phyloP scores from a whole-genome alignment of 2,329 filamentous ascomycete species.

The Microdochium nivale region DNA sequence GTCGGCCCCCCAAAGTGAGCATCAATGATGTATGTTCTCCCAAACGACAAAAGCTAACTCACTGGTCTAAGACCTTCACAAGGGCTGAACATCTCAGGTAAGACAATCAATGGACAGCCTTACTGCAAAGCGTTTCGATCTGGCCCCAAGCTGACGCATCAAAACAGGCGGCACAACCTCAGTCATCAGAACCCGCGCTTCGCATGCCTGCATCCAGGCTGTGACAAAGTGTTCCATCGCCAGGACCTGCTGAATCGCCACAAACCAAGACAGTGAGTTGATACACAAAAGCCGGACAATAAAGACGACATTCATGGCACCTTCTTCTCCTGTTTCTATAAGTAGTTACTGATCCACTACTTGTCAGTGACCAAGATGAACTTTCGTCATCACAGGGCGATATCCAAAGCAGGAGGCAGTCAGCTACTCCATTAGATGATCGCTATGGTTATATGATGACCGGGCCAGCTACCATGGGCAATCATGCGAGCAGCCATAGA shows the following conservation, averaged over 20 bases:
- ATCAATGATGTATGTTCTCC: background rate
- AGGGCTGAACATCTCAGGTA: conserved; percentile 55
- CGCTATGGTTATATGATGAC: conserved; percentile 5
- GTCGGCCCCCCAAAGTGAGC: conserved; percentile 41
- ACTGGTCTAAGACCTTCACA: conserved; percentile 43
- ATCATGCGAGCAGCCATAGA: background rate
- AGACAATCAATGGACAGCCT: conserved; percentile 5
- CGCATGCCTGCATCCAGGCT: conserved; percentile 42
- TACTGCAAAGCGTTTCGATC: conserved; percentile 2
- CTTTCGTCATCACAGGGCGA: conserved; percentile 19
- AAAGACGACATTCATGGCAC: background rate
- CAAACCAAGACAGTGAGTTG: conserved; percentile 38
- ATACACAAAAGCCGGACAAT: too few species aligned
- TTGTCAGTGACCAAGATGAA: conserved; percentile 34
- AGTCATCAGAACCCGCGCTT: conserved; percentile 47
- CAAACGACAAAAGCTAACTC: background rate
- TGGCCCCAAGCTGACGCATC: conserved; percentile 13
- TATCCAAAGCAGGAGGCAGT: conserved; percentile 15
- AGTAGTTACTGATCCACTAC: conserved; percentile 3
- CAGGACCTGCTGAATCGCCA: conserved; percentile 53
- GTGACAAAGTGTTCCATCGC: conserved; percentile 49
- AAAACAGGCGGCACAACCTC: conserved; percentile 47
- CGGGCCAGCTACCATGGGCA: background rate
- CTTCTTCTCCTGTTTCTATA: conserved; percentile 1
- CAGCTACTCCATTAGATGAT: conserved; percentile 14